These are phyloP conservation scores for Vitis labrusca DNA, from an alignment of 164 flowering plant species.

Conservation along the genomic window DNA sequence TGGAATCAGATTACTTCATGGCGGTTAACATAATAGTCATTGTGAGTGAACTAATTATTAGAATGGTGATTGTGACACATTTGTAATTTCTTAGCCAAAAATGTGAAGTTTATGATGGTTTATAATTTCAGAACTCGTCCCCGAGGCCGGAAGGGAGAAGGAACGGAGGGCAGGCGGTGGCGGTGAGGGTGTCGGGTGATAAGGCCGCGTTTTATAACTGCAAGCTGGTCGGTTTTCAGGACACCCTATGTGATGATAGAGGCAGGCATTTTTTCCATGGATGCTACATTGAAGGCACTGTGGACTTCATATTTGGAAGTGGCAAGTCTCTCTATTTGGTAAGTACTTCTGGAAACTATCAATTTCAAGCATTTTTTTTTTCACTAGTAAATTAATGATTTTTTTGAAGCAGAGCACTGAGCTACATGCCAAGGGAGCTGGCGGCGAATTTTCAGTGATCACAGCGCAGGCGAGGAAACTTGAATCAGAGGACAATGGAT, in stretches of 20 bases:
- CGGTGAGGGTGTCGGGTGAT: slow-evolving; percentile 50
- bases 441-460: slow-evolving; percentile 19
- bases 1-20: no score
- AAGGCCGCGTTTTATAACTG: slow-evolving; percentile 58
- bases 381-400: neutral
- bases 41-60: no score
- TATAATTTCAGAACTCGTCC: slow-evolving; percentile 49
- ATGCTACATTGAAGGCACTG: slow-evolving; percentile 78
- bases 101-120: no score
- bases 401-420: slow-evolving; percentile 9
- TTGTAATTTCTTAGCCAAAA: no score
- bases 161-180: slow-evolving; percentile 57
- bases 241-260: slow-evolving; percentile 61
- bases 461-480: slow-evolving; percentile 47
- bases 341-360: neutral
- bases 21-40: no score
- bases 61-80: no score
- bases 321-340: slow-evolving; percentile 75
- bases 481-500: slow-evolving; percentile 29
- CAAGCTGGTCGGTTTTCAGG: slow-evolving; percentile 55
- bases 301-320: slow-evolving; percentile 79
- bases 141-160: slow-evolving; percentile 57
- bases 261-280: slow-evolving; percentile 74
- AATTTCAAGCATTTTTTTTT: no score
- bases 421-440: slow-evolving; percentile 25